Base-by-base conservation (phyloP, 257 asterid species). In the Solanum virginianum region DNA sequence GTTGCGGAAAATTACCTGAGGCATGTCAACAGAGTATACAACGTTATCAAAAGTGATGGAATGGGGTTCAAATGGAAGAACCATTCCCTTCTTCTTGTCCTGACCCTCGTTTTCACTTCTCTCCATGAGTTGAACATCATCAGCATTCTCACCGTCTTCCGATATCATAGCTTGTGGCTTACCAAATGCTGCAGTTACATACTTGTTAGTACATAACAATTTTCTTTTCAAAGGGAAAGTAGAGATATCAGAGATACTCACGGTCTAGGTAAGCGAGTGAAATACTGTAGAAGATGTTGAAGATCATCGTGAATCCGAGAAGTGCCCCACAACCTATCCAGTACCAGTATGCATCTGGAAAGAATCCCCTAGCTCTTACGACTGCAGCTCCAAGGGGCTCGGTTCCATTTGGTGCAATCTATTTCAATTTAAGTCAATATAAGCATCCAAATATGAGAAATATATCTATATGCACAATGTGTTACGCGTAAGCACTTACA, bases 41-140 rank as follows among this genome's bases (percentile, higher is more conserved):
- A 96, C 39, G 10, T 94, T 90, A 13, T 96, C 95, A 65, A 96
- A 96, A 29, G 98, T 94, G 81, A 96, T 88, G 32, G 95, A 93
- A 86, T 96, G 96, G 1, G 99, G 98, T 86, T 92, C 98, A 71
- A 94, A 96, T 45, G 98, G 99, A 89, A 96, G 98, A 85, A 96
- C 90, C 98, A 94, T 92, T 90, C 98, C 98, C 71, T 66, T 92
- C 82, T 90, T 85, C 75, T 45, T 45, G 41, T 80, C 89, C 83
- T 89, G 49, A 6, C 85, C 87, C 81, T 85, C 92, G 2, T 16
- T 39, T 70, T 70, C 79, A 22, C 22, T 49, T 83, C 87, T 85
- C 86, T 16, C 49, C 26, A 1, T 55, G 70, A 47, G 54, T 68
- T 72, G 87, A 69, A 70, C 53, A 68, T 70, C 10, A 41, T 70